Percentiles rank a stretch among this genome's conserved stretches.
These are phyloP conservation scores for Gynandropsis gynandra DNA, from an alignment of 345 rosid species.

Conservation along the genomic window DNA sequence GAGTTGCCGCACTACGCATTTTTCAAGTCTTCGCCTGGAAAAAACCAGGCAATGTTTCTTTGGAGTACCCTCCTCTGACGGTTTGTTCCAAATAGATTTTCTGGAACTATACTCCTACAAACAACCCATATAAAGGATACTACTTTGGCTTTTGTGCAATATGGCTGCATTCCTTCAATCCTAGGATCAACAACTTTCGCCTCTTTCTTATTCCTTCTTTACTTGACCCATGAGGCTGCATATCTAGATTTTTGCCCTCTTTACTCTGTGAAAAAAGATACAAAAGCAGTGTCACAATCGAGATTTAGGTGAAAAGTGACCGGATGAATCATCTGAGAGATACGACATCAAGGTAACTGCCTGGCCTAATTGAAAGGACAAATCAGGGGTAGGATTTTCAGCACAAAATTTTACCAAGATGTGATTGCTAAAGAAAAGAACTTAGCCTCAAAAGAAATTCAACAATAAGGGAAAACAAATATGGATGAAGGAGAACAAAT, in stretches of 20 bases:
- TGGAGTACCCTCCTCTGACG: slow-evolving; percentile 55
- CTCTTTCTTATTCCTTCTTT: slow-evolving; percentile 11
- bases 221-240: slow-evolving; percentile 20
- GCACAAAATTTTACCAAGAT: neutral
- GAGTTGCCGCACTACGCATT: slow-evolving; percentile 51
- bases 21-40: slow-evolving; percentile 58
- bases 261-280: slow-evolving; percentile 32
- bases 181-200: slow-evolving; percentile 16
- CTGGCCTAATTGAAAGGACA: neutral
- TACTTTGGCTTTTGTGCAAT: slow-evolving; percentile 58
- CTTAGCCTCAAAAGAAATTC: neutral
- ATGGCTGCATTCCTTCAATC: slow-evolving; percentile 29
- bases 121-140: slow-evolving; percentile 79
- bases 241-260: slow-evolving; percentile 7
- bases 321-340: slow-evolving; percentile 13
- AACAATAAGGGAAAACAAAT: neutral
- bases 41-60: slow-evolving; percentile 62
- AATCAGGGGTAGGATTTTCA: neutral
- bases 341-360: slow-evolving; percentile 1
- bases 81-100: slow-evolving; percentile 58
- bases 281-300: neutral
- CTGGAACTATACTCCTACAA: slow-evolving; percentile 61
- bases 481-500: neutral
- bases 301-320: slow-evolving; percentile 8
- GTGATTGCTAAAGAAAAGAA: neutral